Conservation (phyloP, 495 filamentous ascomycete species). For the Aspergillus nidulans region DNA sequence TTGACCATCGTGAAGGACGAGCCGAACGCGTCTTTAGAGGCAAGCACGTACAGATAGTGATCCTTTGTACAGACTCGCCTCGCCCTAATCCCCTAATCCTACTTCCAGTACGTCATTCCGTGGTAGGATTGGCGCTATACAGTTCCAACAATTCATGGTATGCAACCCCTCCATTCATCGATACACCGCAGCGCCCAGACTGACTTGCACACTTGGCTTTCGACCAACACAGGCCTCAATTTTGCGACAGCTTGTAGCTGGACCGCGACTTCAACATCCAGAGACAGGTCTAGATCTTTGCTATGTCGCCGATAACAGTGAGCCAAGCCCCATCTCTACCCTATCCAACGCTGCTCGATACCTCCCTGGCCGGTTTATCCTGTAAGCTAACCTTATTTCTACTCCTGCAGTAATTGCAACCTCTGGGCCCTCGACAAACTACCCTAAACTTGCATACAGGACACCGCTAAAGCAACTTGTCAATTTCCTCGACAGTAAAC, state of each 20-base stretch:
- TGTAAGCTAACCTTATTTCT: background rate
- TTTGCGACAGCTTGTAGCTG: slow-evolving; percentile 70
- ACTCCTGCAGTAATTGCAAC: slow-evolving; percentile 56
- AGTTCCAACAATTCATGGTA: slow-evolving; percentile 9
- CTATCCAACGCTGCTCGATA: background rate
- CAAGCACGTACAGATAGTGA: background rate
- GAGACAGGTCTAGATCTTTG: slow-evolving; percentile 91
- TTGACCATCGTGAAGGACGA: background rate
- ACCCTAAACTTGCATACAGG: slow-evolving; percentile 85
- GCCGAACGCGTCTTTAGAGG: background rate
- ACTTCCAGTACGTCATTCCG: background rate
- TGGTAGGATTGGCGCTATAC: background rate
- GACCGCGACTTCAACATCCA: slow-evolving; percentile 74
- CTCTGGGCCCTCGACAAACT: slow-evolving; percentile 82
- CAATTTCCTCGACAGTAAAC: slow-evolving; percentile 77
- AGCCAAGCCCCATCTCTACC: background rate
- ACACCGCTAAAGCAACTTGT: slow-evolving; percentile 85
- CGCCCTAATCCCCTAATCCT: background rate
- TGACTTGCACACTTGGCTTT: slow-evolving; percentile 18
- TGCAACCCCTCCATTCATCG: background rate
- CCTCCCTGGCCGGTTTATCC: too few species aligned
- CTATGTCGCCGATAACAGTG: slow-evolving; percentile 82
- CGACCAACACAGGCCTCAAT: slow-evolving; percentile 51
- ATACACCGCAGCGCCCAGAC: slow-evolving; percentile 15
- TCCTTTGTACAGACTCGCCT: background rate